Percentiles rank a stretch among this genome's conserved stretches.
phyloP scores from a whole-genome alignment of 441 rosid genomes.

The Sinapis alba region DNA sequence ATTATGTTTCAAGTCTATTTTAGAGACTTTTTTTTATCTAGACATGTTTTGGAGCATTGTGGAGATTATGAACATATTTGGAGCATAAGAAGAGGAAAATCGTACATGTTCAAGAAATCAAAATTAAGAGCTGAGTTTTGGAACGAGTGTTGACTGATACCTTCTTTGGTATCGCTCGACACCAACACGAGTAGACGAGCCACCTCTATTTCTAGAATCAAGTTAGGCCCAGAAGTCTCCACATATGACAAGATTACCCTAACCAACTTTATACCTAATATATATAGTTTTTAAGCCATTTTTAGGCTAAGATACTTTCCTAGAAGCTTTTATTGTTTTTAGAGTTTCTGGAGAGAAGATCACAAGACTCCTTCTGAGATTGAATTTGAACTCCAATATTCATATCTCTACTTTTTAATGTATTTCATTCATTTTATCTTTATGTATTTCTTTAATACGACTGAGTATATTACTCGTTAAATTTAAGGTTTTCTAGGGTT shows the following conservation, averaged over 20 bases:
- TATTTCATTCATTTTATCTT: neutral
- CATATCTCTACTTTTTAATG: neutral
- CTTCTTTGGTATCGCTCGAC: neutral
- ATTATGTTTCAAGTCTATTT: too few relatives aligned
- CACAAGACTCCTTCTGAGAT: neutral
- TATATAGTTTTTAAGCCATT: neutral
- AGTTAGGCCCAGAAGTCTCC: neutral
- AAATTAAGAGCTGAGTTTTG: neutral
- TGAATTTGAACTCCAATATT: neutral
- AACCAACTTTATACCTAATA: neutral
- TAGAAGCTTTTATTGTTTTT: neutral
- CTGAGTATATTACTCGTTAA: too few relatives aligned
- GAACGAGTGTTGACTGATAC: neutral
- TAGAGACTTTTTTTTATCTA: neutral
- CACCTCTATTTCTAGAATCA: neutral
- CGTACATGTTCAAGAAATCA: neutral
- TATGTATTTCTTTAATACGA: neutral
- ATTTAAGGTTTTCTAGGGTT: neutral
- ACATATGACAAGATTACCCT: neutral
- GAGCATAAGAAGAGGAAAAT: neutral
- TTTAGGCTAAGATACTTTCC: neutral
- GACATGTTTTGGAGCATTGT: neutral
- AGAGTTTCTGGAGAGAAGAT: neutral
- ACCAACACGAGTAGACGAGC: neutral
- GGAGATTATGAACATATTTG: neutral